phyloP scores from a whole-genome alignment of 257 asterid species.

The Solanum rostratum region DNA sequence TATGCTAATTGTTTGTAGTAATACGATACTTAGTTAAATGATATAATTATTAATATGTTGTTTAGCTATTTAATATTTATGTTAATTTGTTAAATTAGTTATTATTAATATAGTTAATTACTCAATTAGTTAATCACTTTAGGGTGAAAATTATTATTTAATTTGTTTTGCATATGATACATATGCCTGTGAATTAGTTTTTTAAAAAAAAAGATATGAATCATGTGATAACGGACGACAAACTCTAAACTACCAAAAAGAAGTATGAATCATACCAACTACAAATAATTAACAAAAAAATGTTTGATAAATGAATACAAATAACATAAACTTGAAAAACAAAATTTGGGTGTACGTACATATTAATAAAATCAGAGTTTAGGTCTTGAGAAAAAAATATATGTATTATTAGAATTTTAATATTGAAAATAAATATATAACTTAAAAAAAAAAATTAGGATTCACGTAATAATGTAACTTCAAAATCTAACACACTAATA shows the following conservation, averaged over 20 bases:
- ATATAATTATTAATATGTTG: neutral
- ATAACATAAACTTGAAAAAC: neutral
- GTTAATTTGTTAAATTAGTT: neutral
- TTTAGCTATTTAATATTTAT: neutral
- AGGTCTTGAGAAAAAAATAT: neutral
- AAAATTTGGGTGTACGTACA: neutral
- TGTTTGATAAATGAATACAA: neutral
- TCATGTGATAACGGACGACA: neutral
- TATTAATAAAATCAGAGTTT: no score
- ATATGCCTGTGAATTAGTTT: neutral
- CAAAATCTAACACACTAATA: no score
- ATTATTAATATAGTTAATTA: neutral
- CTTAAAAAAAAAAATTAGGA: no score
- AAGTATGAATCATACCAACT: neutral
- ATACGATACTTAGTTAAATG: neutral
- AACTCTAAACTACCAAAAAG: neutral
- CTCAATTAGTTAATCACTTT: no score
- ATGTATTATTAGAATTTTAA: neutral
- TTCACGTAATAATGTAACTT: no score
- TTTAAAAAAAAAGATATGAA: neutral
- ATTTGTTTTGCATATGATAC: neutral
- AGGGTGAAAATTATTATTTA: neutral
- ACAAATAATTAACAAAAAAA: neutral
- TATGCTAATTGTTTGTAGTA: neutral
- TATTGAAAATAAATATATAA: no score